These are phyloP conservation scores for Nicotiana attenuata DNA, from an alignment of 257 asterid species.

Conservation along the genomic window DNA sequence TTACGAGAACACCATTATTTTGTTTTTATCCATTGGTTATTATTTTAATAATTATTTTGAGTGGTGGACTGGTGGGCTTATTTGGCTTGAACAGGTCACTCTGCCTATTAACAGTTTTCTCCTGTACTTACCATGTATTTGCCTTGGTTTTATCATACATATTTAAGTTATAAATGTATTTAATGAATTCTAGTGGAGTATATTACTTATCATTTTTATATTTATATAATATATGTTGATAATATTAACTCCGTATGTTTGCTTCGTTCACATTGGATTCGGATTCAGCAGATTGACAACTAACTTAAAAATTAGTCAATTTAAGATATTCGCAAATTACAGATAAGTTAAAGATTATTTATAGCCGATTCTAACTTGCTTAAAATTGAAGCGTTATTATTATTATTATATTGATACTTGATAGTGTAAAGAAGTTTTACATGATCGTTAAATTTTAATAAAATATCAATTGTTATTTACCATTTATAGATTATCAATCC, in stretches of 20 bases:
- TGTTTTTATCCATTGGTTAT: background rate
- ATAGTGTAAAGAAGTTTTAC: too few relatives aligned
- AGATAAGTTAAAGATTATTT: too few relatives aligned
- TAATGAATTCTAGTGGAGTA: background rate
- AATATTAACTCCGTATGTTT: background rate
- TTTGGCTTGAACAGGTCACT: constrained; percentile 1
- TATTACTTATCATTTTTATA: background rate
- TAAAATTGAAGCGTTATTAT: background rate
- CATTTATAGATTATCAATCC: background rate
- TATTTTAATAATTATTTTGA: background rate
- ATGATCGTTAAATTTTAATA: background rate
- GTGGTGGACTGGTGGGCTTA: constrained; percentile 12
- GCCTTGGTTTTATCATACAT: background rate
- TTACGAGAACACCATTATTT: constrained; percentile 29
- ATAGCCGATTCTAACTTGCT: background rate
- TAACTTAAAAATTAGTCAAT: too few relatives aligned
- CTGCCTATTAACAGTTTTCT: background rate
- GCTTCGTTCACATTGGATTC: too few relatives aligned
- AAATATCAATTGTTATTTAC: background rate
- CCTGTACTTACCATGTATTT: background rate
- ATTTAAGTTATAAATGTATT: background rate
- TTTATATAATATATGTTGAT: background rate
- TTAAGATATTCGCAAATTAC: background rate
- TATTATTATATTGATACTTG: too few relatives aligned
- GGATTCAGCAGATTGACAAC: background rate